Conservation (phyloP, 805 yeast genomes). For the Dipodascopsis uninucleata region DNA sequence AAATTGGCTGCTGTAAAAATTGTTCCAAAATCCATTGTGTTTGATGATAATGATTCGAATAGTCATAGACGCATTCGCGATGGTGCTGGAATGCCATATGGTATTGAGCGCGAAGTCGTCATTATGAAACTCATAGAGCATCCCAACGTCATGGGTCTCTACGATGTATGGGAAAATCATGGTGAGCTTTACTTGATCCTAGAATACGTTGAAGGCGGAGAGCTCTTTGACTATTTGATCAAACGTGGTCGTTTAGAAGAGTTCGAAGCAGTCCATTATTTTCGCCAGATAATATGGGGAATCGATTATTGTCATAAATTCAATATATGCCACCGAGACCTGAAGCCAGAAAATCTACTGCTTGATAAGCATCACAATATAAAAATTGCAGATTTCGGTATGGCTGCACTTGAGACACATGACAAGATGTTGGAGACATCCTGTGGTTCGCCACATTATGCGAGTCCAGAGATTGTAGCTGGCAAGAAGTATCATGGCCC, state of each 20-base stretch:
- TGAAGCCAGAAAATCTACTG: slow-evolving; percentile 68
- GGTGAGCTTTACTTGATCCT: slow-evolving; percentile 85
- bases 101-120: slow-evolving; percentile 94
- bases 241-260: slow-evolving; percentile 86
- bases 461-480: slow-evolving; percentile 95
- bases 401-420: slow-evolving; percentile 93
- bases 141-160: slow-evolving; percentile 86
- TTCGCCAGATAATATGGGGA: slow-evolving; percentile 79
- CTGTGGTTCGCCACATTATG: slow-evolving; percentile 98
- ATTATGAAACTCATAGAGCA: slow-evolving; percentile 95
- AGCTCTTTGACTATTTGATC: slow-evolving; percentile 84
- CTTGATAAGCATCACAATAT: slow-evolving; percentile 80
- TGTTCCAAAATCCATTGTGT: slow-evolving; percentile 78
- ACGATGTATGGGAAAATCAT: slow-evolving; percentile 97
- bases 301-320: slow-evolving; percentile 80
- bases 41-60: slow-evolving; percentile 27
- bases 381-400: slow-evolving; percentile 97
- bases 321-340: slow-evolving; percentile 83
- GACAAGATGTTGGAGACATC: slow-evolving; percentile 85
- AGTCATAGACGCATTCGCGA: slow-evolving; percentile 34
- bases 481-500: slow-evolving; percentile 95
- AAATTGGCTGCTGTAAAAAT: slow-evolving; percentile 95
- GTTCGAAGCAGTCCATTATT: slow-evolving; percentile 83
- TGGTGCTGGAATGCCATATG: slow-evolving; percentile 77
- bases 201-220: slow-evolving; percentile 97